Evolutionary conservation across 805 yeast species (phyloP).

Genomic region (Yarrowia yakushimensis): DNA sequence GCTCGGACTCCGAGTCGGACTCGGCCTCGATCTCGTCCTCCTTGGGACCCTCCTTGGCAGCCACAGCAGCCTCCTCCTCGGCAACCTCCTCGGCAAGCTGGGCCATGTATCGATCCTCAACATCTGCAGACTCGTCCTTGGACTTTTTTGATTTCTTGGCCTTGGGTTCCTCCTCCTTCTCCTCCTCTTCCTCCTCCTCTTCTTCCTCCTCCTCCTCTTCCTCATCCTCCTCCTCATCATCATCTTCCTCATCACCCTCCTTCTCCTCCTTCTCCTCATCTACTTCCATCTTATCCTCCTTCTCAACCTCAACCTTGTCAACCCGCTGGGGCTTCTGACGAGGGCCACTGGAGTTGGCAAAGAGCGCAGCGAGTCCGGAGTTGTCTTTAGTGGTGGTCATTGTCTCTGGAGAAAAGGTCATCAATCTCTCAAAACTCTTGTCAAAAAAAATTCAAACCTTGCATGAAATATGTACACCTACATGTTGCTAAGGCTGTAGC

Average conservation of each 20-base stretch:
- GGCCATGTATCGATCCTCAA: constrained; percentile 53
- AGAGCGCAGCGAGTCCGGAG: constrained; percentile 14
- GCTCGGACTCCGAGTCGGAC: constrained; percentile 31
- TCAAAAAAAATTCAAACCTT: constrained; percentile 18
- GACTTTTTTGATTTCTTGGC: constrained; percentile 32
- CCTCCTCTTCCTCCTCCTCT: constrained; percentile 11
- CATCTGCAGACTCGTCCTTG: constrained; percentile 46
- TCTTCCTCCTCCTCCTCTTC: constrained; percentile 19
- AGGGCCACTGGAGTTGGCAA: constrained; percentile 16
- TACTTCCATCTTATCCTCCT: not conserved
- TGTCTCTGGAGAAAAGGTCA: not conserved
- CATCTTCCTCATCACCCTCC: not conserved
- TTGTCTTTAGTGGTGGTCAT: constrained; percentile 13
- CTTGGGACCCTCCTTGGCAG: constrained; percentile 30
- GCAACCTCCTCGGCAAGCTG: constrained; percentile 46
- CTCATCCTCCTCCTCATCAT: not conserved
- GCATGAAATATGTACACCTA: not conserved
- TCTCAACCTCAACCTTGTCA: not conserved
- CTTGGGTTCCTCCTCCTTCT: constrained; percentile 28
- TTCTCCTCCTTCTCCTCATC: not conserved
- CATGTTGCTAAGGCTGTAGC: no score
- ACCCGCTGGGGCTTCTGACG: constrained; percentile 10
- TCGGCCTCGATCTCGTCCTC: constrained; percentile 32
- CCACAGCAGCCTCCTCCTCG: constrained; percentile 28
- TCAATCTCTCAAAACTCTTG: not conserved